phyloP scores from a whole-genome alignment of 202 grass and related monocot species.

The Zizania palustris region DNA sequence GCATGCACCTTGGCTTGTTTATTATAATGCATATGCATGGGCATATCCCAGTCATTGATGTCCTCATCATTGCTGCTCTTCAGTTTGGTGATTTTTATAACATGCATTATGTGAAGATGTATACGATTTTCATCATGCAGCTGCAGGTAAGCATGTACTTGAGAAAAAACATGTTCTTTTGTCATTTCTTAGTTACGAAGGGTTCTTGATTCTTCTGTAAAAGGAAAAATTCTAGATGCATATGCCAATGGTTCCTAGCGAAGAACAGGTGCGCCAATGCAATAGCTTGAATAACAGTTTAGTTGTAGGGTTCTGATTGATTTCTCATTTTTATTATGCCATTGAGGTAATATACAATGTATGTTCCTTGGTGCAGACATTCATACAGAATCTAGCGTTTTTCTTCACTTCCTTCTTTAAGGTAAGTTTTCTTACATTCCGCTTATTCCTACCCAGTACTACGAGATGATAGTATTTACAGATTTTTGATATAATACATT shows the following conservation, averaged over 20 bases:
- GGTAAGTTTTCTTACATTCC: conserved; percentile 46
- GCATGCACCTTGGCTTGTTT: no score
- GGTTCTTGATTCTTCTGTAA: conserved; percentile 7
- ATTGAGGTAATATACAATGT: conserved; percentile 1
- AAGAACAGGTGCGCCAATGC: conserved; percentile 81
- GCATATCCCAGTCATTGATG: no score
- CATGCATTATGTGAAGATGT: conserved; percentile 97
- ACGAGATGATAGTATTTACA: background rate
- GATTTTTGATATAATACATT: background rate
- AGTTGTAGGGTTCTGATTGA: background rate
- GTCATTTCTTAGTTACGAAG: conserved; percentile 18
- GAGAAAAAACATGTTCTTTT: conserved; percentile 16
- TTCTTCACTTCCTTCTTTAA: conserved; percentile 98
- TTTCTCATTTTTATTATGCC: conserved; percentile 6
- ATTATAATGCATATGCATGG: no score
- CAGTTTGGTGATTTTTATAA: conserved; percentile 99
- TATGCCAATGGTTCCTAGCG: conserved; percentile 97
- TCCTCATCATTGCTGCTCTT: conserved; percentile 91
- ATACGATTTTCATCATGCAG: conserved; percentile 95
- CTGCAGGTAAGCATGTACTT: conserved; percentile 73
- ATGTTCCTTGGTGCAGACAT: conserved; percentile 57
- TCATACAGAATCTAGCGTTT: conserved; percentile 96
- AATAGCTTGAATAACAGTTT: background rate
- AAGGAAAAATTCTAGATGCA: conserved; percentile 78
- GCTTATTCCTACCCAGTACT: background rate